Percentiles rank a stretch among this genome's conserved stretches.
Conservation (phyloP, 495 filamentous ascomycete genomes). For the Xylaria sp. region DNA sequence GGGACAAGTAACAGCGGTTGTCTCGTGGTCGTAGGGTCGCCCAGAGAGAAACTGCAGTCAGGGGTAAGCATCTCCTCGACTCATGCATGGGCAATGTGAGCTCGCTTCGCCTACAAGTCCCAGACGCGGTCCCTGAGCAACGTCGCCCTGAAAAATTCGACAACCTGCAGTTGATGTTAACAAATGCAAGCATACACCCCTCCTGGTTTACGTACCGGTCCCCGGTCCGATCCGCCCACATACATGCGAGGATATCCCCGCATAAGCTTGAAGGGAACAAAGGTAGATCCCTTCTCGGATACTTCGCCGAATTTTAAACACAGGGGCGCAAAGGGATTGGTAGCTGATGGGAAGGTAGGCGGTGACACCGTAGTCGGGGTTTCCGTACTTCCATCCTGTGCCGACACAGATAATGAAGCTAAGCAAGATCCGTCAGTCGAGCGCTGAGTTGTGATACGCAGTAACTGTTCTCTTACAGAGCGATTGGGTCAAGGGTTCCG, state of each 20-base stretch:
- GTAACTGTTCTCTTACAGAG: not conserved
- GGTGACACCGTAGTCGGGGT: not conserved
- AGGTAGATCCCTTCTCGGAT: constrained; percentile 41
- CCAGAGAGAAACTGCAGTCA: constrained; percentile 68
- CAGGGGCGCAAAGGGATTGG: not conserved
- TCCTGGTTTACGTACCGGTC: constrained; percentile 45
- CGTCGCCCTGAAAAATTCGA: constrained; percentile 63
- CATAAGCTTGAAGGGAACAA: constrained; percentile 67
- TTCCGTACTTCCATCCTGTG: not conserved
- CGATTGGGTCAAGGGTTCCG: not conserved
- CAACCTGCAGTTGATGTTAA: constrained; percentile 39
- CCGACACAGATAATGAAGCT: not conserved
- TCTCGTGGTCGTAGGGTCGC: constrained; percentile 53
- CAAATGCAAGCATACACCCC: not conserved
- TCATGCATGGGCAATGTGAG: not conserved
- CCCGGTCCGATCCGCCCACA: constrained; percentile 52
- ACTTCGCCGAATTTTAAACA: constrained; percentile 39
- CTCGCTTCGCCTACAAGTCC: constrained; percentile 73
- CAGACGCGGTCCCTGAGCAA: constrained; percentile 65
- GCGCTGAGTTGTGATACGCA: not conserved
- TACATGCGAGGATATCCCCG: constrained; percentile 67
- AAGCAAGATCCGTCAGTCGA: not conserved
- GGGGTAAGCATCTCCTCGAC: constrained; percentile 4
- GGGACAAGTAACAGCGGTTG: constrained; percentile 70
- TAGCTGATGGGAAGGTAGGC: not conserved